phyloP scores from a whole-genome alignment of 805 yeast species.

The Myxozyma sirexii region DNA sequence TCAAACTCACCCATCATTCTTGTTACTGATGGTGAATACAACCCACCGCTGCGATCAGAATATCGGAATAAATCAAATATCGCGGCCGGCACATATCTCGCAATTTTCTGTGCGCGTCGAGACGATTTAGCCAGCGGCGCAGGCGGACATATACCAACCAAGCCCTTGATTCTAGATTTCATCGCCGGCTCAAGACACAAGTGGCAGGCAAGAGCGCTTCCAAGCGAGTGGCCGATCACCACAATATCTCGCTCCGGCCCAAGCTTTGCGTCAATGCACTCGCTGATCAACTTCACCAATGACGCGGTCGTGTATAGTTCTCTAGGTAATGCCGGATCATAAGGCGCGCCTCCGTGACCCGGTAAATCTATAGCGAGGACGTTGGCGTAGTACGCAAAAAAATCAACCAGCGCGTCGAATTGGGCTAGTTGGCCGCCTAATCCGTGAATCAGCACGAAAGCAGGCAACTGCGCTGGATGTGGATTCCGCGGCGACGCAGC shows the following conservation, averaged over 20 bases:
- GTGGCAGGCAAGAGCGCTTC: conserved; percentile 53
- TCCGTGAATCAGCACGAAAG: conserved; percentile 76
- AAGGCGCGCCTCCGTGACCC: conserved; percentile 67
- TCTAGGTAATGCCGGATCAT: conserved; percentile 38
- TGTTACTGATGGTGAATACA: conserved; percentile 60
- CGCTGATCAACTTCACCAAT: conserved; percentile 20
- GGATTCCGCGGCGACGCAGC: conserved; percentile 26
- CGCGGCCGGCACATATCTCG: conserved; percentile 38
- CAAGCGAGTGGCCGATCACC: conserved; percentile 75
- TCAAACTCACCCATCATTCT: conserved; percentile 51
- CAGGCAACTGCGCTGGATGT: conserved; percentile 49
- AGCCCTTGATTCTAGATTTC: conserved; percentile 47
- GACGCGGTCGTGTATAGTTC: conserved; percentile 24
- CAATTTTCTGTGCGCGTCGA: conserved; percentile 31
- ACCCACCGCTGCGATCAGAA: conserved; percentile 65
- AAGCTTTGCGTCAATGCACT: conserved; percentile 31
- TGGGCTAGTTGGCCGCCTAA: conserved; percentile 88
- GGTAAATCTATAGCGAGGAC: conserved; percentile 79
- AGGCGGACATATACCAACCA: conserved; percentile 45
- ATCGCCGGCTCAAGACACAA: not conserved
- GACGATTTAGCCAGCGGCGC: conserved; percentile 30
- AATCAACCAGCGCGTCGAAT: conserved; percentile 70
- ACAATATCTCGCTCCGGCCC: conserved; percentile 40
- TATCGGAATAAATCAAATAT: conserved; percentile 59
- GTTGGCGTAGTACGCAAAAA: conserved; percentile 63